A percentile compares a stretch with the other conserved stretches of the same genome.
These are phyloP conservation scores for Ogataea paraovalis DNA, from an alignment of 805 yeast genomes.

Conservation along the genomic window DNA sequence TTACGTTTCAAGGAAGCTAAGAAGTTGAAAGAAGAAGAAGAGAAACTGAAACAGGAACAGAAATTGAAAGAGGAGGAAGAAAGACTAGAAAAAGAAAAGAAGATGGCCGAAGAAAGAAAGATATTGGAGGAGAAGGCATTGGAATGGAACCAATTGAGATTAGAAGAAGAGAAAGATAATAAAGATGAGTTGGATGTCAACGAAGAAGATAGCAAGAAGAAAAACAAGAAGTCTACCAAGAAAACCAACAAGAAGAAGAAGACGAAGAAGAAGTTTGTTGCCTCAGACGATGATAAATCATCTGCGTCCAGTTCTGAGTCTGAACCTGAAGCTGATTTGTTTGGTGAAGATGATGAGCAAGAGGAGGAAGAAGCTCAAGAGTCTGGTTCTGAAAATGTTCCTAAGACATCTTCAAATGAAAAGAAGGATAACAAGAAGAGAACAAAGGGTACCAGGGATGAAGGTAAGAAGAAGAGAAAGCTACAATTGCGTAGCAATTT, in stretches of 20 bases:
- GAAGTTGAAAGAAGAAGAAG: slow-evolving; percentile 51
- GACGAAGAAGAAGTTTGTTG: slow-evolving; percentile 27
- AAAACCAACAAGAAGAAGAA: slow-evolving; percentile 13
- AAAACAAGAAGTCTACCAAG: slow-evolving; percentile 26
- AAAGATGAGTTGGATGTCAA: slow-evolving; percentile 32
- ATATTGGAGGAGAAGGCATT: slow-evolving; percentile 53
- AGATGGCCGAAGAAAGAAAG: slow-evolving; percentile 40
- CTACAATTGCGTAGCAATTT: slow-evolving; percentile 20
- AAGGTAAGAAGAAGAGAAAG: slow-evolving; percentile 9
- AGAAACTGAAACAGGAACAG: slow-evolving; percentile 42
- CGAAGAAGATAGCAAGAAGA: slow-evolving; percentile 30
- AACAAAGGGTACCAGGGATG: neutral
- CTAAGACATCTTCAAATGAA: neutral
- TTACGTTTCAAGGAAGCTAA: slow-evolving; percentile 71
- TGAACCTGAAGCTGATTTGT: slow-evolving; percentile 8
- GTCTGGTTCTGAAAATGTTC: slow-evolving; percentile 7
- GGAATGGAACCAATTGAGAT: slow-evolving; percentile 45
- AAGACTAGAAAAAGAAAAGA: slow-evolving; percentile 42
- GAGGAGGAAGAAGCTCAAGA: slow-evolving; percentile 1
- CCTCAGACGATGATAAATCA: slow-evolving; percentile 41
- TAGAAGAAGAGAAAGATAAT: slow-evolving; percentile 33
- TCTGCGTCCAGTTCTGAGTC: slow-evolving; percentile 10
- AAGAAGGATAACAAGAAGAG: neutral
- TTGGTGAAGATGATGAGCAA: slow-evolving; percentile 4
- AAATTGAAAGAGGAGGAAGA: slow-evolving; percentile 43